phyloP scores from a whole-genome alignment of 257 asterid genomes.

The Nicotiana tabacum region DNA sequence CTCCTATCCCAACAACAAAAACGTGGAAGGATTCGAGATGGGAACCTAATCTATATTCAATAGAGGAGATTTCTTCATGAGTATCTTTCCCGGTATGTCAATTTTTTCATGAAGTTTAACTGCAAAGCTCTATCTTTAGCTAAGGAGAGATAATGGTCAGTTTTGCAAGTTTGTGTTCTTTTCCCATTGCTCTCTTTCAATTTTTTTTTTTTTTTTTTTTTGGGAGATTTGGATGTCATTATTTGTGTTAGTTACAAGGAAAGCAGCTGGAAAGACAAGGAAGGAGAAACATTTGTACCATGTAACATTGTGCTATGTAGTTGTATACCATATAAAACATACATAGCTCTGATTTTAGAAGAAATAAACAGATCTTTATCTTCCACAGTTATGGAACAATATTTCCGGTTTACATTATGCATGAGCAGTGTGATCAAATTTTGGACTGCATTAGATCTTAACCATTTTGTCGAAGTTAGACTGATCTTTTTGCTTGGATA shows the following conservation, averaged over 20 bases:
- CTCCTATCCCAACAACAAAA: slow-evolving; percentile 57
- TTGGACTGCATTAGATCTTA: neutral
- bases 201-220: no score
- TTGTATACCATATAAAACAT: neutral
- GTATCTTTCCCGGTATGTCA: slow-evolving; percentile 17
- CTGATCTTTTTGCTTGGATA: neutral
- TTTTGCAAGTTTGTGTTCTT: neutral
- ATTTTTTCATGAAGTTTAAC: slow-evolving; percentile 5
- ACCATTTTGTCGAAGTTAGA: slow-evolving; percentile 1
- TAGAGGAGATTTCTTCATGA: slow-evolving; percentile 64
- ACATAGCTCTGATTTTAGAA: neutral
- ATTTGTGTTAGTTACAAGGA: neutral
- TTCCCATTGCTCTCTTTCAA: neutral
- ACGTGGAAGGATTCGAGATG: slow-evolving; percentile 44
- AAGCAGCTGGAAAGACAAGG: slow-evolving; percentile 9
- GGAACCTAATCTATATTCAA: slow-evolving; percentile 58
- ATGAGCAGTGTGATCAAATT: neutral
- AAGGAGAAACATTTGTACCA: neutral
- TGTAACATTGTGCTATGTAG: neutral
- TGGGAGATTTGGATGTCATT: neutral
- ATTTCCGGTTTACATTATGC: neutral
- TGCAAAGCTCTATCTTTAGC: slow-evolving; percentile 7
- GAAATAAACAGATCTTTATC: neutral
- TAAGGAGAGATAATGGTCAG: slow-evolving; percentile 4
- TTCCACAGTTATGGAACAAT: neutral